A percentile compares a stretch with the other conserved stretches of the same genome.
These are phyloP conservation scores for Euphorbia corollata DNA, from an alignment of 441 rosid genomes.

Conservation along the genomic window DNA sequence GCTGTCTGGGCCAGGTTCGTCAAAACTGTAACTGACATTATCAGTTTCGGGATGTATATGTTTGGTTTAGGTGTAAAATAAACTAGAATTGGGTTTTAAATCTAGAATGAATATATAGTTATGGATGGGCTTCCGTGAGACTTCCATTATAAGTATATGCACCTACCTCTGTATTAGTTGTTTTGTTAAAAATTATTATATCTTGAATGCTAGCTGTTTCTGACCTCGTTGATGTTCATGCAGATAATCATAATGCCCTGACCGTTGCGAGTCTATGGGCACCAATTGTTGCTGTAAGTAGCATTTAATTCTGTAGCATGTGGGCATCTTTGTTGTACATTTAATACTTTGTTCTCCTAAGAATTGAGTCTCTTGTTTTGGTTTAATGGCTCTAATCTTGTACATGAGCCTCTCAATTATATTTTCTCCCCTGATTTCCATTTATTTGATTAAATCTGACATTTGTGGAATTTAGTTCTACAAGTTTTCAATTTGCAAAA, in stretches of 20 bases:
- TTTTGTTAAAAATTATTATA: constrained; percentile 5
- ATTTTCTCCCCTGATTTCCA: not conserved
- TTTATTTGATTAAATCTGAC: not conserved
- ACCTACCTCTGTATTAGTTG: not conserved
- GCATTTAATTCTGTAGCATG: constrained; percentile 12
- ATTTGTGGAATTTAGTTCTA: not conserved
- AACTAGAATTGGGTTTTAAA: not conserved
- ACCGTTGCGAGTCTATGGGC: constrained; percentile 86
- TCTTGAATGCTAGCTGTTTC: constrained; percentile 12
- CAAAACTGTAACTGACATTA: not conserved
- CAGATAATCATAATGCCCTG: constrained; percentile 96
- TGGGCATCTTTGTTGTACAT: not conserved
- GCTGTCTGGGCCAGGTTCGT: not conserved
- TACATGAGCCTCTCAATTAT: not conserved
- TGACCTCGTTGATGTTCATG: constrained; percentile 28
- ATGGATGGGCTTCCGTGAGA: not conserved
- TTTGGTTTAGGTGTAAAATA: not conserved
- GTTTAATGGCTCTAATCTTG: not conserved
- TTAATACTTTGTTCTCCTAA: not conserved
- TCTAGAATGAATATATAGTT: not conserved
- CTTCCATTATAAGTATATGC: not conserved
- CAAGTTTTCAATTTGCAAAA: not conserved
- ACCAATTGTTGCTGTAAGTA: constrained; percentile 89
- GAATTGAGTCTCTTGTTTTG: not conserved
- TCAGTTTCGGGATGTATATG: not conserved